Evolutionary conservation across 306 rosid species (phyloP).

Genomic region (Prosopis cineraria): DNA sequence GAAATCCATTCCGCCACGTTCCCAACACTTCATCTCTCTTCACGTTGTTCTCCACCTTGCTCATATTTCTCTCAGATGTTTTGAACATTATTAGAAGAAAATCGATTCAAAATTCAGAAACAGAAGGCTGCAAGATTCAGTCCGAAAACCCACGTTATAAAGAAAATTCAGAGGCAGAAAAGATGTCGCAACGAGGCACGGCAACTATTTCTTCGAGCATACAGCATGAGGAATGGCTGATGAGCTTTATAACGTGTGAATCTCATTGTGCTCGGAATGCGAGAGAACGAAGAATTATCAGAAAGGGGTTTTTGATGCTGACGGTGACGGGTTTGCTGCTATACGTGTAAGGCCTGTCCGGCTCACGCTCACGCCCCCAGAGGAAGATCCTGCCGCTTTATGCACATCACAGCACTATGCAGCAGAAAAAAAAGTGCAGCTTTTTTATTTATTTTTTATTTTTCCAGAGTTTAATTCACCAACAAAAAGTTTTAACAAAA

Average conservation of each 20-base stretch:
- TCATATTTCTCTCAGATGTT: conserved; percentile 30
- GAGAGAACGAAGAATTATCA: background rate
- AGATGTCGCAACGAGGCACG: background rate
- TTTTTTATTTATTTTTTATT: background rate
- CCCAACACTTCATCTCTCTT: conserved; percentile 22
- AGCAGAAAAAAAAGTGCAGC: background rate
- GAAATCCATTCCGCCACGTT: conserved; percentile 32
- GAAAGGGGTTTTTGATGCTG: conserved; percentile 13
- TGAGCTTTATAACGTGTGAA: conserved; percentile 12
- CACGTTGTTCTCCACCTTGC: conserved; percentile 24
- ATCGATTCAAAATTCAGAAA: background rate
- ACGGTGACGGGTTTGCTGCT: background rate
- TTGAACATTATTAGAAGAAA: conserved; percentile 19
- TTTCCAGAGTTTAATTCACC: no score
- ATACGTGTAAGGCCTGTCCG: conserved; percentile 35
- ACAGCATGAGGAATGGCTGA: background rate
- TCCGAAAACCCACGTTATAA: background rate
- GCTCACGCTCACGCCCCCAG: conserved; percentile 43
- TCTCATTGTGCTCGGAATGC: conserved; percentile 33
- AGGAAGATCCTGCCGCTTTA: conserved; percentile 41
- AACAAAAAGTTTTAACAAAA: no score
- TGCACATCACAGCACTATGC: background rate
- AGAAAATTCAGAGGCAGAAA: background rate
- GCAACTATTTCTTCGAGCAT: background rate
- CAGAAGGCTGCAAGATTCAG: conserved; percentile 29